Evolutionary conservation across 2,329 filamentous ascomycete species (phyloP), one percentile per base, ranked within the genome.

Genomic region (Teratosphaeria epicoccoides): DNA sequence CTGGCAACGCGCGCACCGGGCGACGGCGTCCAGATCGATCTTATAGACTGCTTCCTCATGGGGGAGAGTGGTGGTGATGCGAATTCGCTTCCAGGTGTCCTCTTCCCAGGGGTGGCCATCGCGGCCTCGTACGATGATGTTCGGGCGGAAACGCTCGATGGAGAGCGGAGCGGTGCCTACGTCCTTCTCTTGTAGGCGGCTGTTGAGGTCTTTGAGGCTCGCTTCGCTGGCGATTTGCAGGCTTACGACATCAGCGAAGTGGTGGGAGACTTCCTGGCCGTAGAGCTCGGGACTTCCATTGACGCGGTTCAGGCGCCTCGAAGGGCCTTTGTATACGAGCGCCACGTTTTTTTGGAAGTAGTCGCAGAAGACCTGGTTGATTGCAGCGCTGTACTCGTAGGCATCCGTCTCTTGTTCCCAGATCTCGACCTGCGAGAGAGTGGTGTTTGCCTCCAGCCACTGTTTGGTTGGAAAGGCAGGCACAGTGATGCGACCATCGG

Each of bases 101-200:
- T 84, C 82, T 33, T 73, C 72, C 81, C 81, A 84, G 0, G 81
- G 74, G 23, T 64, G 55, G 28, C 58, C 58, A 49, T 70, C 67
- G 37, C 70, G 67, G 1, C 81, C 81, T 12, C 70, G 68, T 43
- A 84, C 73, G 22, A 84, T 72, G 51, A 84, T 79, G 62, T 84
- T 84, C 1, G 81, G 80, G 17, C 82, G 69, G 63, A 84, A 84
- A 2, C 81, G 74, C 62, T 83, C 80, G 52, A 83, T 76, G 0
- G 72, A 76, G 28, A 82, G 73, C n/a, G 71, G 67, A n/a, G 56
- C 54, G 14, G 55, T 52, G 4, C 73, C 69, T 24, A 72, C 68
- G 1, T 23, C 60, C 63, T 24, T 58, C 49, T 44, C 55, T 26
- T 52, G 58, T 23, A 84, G 67, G 12, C 80, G 73, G 2, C 59